Evolutionary conservation across 2,329 filamentous ascomycete genomes (phyloP).

Genomic region (Hypoxylon sp.): DNA sequence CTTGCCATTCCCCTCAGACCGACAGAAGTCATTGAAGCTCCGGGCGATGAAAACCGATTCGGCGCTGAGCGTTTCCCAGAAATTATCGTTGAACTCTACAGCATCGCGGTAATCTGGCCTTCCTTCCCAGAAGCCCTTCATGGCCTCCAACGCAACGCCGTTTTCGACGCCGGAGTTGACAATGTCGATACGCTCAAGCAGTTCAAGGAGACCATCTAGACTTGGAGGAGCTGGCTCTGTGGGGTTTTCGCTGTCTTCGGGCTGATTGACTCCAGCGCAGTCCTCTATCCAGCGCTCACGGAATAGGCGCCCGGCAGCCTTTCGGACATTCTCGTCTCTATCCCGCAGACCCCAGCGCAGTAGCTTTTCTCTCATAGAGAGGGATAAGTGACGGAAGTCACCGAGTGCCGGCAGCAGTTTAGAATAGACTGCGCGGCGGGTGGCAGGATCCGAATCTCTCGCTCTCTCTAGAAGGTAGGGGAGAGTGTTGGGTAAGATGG

Average conservation of each 20-base stretch:
- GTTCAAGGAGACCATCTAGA: conserved; percentile 86
- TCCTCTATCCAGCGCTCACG: conserved; percentile 98
- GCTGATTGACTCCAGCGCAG: conserved; percentile 77
- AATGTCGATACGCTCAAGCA: conserved; percentile 93
- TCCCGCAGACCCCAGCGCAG: conserved; percentile 94
- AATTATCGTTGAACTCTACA: conserved; percentile 77
- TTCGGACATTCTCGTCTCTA: conserved; percentile 92
- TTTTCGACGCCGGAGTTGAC: conserved; percentile 90
- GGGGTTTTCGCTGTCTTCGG: conserved; percentile 67
- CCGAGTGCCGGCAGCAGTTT: conserved; percentile 87
- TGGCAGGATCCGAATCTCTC: conserved; percentile 86
- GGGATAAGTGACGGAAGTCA: conserved; percentile 92
- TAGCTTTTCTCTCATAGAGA: conserved; percentile 95
- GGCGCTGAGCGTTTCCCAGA: conserved; percentile 84
- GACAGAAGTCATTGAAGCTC: conserved; percentile 95
- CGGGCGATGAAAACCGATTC: conserved; percentile 91
- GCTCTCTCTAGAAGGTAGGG: conserved; percentile 91
- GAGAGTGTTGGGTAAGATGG: conserved; percentile 82
- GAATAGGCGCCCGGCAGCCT: conserved; percentile 90
- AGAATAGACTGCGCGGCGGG: conserved; percentile 86
- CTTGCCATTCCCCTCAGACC: conserved; percentile 77
- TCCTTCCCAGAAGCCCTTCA: conserved; percentile 96
- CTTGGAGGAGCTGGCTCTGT: conserved; percentile 72
- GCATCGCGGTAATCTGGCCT: conserved; percentile 83
- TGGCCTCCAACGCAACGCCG: conserved; percentile 91